Evolutionary conservation across 1,139 yeast genomes (phyloP).

Genomic region (Sugiyamaella grinbergsii): DNA sequence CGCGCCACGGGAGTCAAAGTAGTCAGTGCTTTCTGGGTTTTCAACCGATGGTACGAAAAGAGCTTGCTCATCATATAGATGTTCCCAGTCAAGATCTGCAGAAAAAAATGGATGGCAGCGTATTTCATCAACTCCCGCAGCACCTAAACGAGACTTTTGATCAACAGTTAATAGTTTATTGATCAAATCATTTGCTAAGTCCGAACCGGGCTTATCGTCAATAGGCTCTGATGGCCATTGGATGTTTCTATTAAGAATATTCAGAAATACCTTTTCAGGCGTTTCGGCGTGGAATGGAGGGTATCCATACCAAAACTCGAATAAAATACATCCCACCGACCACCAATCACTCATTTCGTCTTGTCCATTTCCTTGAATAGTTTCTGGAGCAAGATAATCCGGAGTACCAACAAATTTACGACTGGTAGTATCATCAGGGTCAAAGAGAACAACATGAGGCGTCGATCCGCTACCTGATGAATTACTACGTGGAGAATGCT

Average conservation of each 20-base stretch:
- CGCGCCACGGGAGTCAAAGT: slow-evolving; percentile 92
- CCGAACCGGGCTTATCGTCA: slow-evolving; percentile 49
- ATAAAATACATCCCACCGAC: slow-evolving; percentile 94
- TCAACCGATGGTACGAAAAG: slow-evolving; percentile 80
- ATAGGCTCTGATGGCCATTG: slow-evolving; percentile 79
- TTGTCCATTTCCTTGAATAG: slow-evolving; percentile 82
- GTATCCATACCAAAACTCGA: slow-evolving; percentile 88
- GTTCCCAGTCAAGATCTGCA: slow-evolving; percentile 68
- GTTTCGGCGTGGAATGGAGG: slow-evolving; percentile 92
- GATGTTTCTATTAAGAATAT: slow-evolving; percentile 69
- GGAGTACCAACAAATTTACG: slow-evolving; percentile 93
- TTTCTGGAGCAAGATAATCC: slow-evolving; percentile 96
- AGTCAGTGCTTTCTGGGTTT: slow-evolving; percentile 86
- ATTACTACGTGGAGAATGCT: slow-evolving; percentile 7
- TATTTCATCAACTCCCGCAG: slow-evolving; percentile 75
- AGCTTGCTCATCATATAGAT: slow-evolving; percentile 67
- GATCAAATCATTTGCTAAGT: slow-evolving; percentile 75
- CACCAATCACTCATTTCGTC: slow-evolving; percentile 96
- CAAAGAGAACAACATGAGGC: slow-evolving; percentile 34
- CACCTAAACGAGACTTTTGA: slow-evolving; percentile 71
- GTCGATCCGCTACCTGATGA: slow-evolving; percentile 22
- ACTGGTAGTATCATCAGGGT: slow-evolving; percentile 33
- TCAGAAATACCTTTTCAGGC: slow-evolving; percentile 79
- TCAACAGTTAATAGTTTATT: slow-evolving; percentile 60
- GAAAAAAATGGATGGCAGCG: slow-evolving; percentile 74